Conservation (phyloP, 305 asterid species). For the Euphrasia arctica region DNA sequence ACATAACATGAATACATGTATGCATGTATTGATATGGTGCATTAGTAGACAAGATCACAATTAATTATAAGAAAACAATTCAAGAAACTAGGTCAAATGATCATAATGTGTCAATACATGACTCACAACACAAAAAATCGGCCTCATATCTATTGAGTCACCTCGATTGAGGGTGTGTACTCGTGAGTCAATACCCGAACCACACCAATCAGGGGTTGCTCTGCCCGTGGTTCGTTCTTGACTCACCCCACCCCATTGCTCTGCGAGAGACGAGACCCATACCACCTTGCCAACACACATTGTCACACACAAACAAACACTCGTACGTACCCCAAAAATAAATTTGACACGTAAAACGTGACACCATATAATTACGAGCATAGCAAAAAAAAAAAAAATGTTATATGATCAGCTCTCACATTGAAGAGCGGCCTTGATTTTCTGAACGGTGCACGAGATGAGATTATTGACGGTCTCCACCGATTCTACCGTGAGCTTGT, state of each 20-base stretch:
- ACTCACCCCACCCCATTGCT: slow-evolving; percentile 5
- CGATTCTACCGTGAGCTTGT: slow-evolving; percentile 85
- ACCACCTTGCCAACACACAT: too few relatives aligned
- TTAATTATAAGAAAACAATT: not conserved
- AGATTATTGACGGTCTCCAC: slow-evolving; percentile 92
- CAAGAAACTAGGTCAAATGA: not conserved
- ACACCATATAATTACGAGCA: not conserved
- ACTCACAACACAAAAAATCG: not conserved
- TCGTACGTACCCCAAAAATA: not conserved
- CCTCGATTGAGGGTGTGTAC: slow-evolving; percentile 31
- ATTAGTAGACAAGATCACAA: too few relatives aligned
- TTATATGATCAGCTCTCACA: slow-evolving; percentile 48
- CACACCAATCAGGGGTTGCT: slow-evolving; percentile 26
- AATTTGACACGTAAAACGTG: not conserved
- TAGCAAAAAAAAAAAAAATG: not conserved
- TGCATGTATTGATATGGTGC: too few relatives aligned
- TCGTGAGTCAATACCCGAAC: slow-evolving; percentile 98
- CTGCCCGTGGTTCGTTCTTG: slow-evolving; percentile 1
- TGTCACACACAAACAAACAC: not conserved
- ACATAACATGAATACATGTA: too few relatives aligned
- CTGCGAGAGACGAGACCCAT: not conserved
- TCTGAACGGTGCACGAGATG: slow-evolving; percentile 90
- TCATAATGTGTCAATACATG: not conserved
- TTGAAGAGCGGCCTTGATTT: slow-evolving; percentile 84
- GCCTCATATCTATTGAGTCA: slow-evolving; percentile 22